Evolutionary conservation across 2,329 filamentous ascomycete genomes (phyloP), one percentile per base, ranked within the genome.

Genomic region (Coccinonectria pachysandricola): DNA sequence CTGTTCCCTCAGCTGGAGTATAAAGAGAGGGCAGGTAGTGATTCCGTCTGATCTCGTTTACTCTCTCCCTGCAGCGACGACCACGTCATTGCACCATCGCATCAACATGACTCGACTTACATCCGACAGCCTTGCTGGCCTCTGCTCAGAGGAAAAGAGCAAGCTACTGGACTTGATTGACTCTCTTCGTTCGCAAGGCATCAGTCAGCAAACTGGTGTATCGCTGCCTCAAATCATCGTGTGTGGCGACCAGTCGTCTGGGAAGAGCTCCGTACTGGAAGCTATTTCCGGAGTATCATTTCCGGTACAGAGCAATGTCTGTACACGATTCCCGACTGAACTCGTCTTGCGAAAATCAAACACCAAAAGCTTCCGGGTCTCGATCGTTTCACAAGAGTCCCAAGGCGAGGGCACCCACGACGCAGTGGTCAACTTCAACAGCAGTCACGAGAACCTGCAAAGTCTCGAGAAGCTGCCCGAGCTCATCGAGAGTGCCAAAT

Each of bases 221-320:
- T 46, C 44, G 10, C 39, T 65, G 0, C 64, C 64, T 1, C 57
- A 67, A 28, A 42, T 69, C 11, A 57, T 71, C 5, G 64, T 71
- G 8, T 71, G 64, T 28, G 72, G 73, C 3, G 65, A 75, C 32
- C 71, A 76, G 40, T 71, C 65, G 0, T 64, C 65, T 2, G 73
- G 72, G 3, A 79, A 79, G 46, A 75, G 68, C 27, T 76, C 71
- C 0, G 70, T 77, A 0, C 60, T 79, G 0, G 71, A 78, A 40
- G 72, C 70, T 1, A 68, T 79, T 20, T 73, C 71, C 0, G 62
- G 67, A 3, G 59, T 79, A 1, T 59, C 63, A 0, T 79, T 79
- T 32, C 72, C 73, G 0, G 53, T 58, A 8, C 68, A 71, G 14
- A 64, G 68, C 27, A 66, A 59, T 19, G 46, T 75, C 0, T 77